Conservation (phyloP, 352 stramenopile species). For the Globisporangium ultimum region DNA sequence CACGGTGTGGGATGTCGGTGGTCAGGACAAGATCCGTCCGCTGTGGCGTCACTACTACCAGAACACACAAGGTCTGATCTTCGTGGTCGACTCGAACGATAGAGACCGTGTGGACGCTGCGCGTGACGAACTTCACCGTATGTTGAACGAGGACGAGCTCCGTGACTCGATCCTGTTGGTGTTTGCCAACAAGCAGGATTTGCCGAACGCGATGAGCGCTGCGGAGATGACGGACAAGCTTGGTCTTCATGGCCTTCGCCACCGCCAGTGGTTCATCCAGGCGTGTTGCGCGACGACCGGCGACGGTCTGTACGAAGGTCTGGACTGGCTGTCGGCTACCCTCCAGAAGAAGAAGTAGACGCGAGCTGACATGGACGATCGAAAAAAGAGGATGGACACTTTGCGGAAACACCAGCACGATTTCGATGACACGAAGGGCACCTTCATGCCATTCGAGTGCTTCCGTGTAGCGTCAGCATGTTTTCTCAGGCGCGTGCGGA, state of each 20-base stretch:
- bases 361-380: neutral
- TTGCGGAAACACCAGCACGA: too few relatives aligned
- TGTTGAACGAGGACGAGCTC: conserved; percentile 98
- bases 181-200: conserved; percentile 99
- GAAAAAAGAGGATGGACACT: neutral
- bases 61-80: conserved; percentile 99
- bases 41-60: conserved; percentile 99
- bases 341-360: conserved; percentile 83
- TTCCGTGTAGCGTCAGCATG: too few relatives aligned
- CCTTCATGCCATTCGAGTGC: too few relatives aligned
- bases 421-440: too few relatives aligned
- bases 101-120: conserved; percentile 96
- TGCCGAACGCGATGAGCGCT: conserved; percentile 97
- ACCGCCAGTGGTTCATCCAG: conserved; percentile 99
- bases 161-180: conserved; percentile 96
- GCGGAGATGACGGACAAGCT: conserved; percentile 99
- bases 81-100: conserved; percentile 99
- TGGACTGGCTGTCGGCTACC: conserved; percentile 96
- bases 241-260: conserved; percentile 94
- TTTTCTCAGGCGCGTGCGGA: conserved; percentile 3
- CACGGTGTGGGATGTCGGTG: conserved; percentile 99
- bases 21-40: conserved; percentile 98
- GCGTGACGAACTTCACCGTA: conserved; percentile 96
- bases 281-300: conserved; percentile 98
- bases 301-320: conserved; percentile 98